Evolutionary conservation across 495 filamentous ascomycete species (phyloP), one percentile per base, ranked within the genome.

Genomic region (Tuber microsphaerosporum): DNA sequence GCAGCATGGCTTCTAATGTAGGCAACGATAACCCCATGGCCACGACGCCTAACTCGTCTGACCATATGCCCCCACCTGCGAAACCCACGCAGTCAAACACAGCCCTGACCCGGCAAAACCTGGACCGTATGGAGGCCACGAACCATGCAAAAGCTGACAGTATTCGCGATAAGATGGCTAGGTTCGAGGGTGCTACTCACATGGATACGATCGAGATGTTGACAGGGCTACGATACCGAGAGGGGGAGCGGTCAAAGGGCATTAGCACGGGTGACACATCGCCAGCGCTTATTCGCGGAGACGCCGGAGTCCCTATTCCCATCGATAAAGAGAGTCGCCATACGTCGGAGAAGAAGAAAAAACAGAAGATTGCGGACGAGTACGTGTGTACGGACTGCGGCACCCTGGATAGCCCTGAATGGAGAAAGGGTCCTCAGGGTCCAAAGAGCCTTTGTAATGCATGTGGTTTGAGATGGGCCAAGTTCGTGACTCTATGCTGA

Each of bases 371-470:
- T 71, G 89, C 91, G 9, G 94, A 96, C 79, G 95, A 98, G 85
- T 97, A 98, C 83, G 92, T 97, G 45, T 99, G 95, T 84, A 93
- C 92, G 19, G 95, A 98, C 84, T 99, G 95, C 85, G 95, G 94
- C 84, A 96, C 93, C 2, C 86, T 94, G 2, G 95, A 97, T 79
- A 96, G 92, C 22, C 95, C 95, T 0, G 95, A 99, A 85, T 99
- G 95, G 95, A 88, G 95, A 74, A 98, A 97, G 82, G 95, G 95
- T 0, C 95, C 95, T 0, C 91, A 88, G 73, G 95, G 95, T 10
- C 95, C 95, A 5, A 98, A 99, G 85, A 97, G 94, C 2, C 85
- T 99, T 69, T 99, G 95, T 85, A 99, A 99, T 86, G 95, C 95
- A 37, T 99, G 95, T 85, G 95, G 95, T 44, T 74, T 82, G 44